Evolutionary conservation across 2,329 filamentous ascomycete genomes (phyloP), one percentile per base, ranked within the genome.

Genomic region (Colletotrichum orchidophilum): DNA sequence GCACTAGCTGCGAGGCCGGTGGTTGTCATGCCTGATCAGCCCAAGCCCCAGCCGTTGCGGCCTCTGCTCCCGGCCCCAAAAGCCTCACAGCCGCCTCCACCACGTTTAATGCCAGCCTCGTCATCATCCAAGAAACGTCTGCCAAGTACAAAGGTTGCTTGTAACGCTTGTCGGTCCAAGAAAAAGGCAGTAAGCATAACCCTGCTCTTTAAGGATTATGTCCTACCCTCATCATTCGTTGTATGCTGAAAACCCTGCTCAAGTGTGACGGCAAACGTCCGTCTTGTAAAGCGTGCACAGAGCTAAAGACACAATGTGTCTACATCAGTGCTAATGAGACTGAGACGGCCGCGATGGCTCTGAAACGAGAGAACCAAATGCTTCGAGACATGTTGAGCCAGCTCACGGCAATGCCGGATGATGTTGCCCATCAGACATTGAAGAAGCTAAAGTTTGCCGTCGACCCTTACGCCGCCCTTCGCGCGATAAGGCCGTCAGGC

Each of bases 361-460:
- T 68, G 13, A 72, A 68, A 35, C 69, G 69, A 39, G 63, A 63
- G 26, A 71, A 73, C 15, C 42, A 74, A 39, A 13, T 74, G n/a
- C 55, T 78, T 5, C 77, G 79, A 53, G 33, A 78, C 5, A 33
- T 78, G 11, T 67, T 75, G 39, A 72, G 75, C 7, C 63, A 54
- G 18, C 66, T 80, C 5, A 74, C 71, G 29, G 63, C 70, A 9
- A 59, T 79, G 18, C 72, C 77, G 3, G 53, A 73, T 5, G 62
- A 71, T 2, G 74, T 74, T 26, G 72, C 73, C 4, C 33, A 54
- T 2, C 52, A 71, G 9, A 72, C 76, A 3, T 50, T 80, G 5
- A 62, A 70, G 12, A 35, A 60, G 15, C 57, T 80, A 1, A 72
- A 75, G 12, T 73, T 75, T 24, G 73, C 74, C 5, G 66, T 63